Evolutionary conservation across 371 early-diverging fungal species (phyloP), one percentile per base, ranked within the genome.

Genomic region (Ordospora pajunii): DNA sequence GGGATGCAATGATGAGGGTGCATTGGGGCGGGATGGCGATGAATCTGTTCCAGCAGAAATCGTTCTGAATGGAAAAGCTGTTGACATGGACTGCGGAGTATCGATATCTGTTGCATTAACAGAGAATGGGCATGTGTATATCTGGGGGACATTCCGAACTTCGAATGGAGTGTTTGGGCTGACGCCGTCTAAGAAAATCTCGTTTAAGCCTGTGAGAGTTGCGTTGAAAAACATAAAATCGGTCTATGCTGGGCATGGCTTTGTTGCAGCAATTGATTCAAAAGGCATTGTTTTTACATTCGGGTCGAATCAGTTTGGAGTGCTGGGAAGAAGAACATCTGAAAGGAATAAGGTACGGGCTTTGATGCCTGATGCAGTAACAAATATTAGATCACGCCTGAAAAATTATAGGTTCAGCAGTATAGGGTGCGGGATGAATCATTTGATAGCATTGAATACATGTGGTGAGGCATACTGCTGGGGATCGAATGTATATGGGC

Each of bases 1-100:
- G 95, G 99, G 99, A 1, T 92, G 94, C 87, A 96, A 96, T 83
- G 99, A 98, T 85, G 93, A 97, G 83, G 85, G 88, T 71, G 93
- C 94, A n/a, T 87, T 98, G 17, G 97, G 97, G 76, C 66, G 81
- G 74, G 82, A 70, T 7, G 84, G 84, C 21, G 71, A 91, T 44
- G 95, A 93, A 76, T 88, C 74, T 19, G 37, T 48, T 17, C 79
- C 81, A n/a, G 22, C 2, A 27, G 53, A 27, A 44, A 71, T 85
- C 0, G 25, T 17, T n/a, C 46, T 83, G 43, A 45, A 43, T 43
- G 88, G 89, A 37, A 86, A 88, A 21, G 83, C 95, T 50, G 89
- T 91, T 37, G 88, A 91, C 70, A 90, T 94, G 8, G 91, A 89
- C 14, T 92, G 92, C 83, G 95, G 96, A 32, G 95, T 94, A 73